Evolutionary conservation across 164 flowering plant species (phyloP), one percentile per base, ranked within the genome.

Genomic region (Tetracentron sinense): DNA sequence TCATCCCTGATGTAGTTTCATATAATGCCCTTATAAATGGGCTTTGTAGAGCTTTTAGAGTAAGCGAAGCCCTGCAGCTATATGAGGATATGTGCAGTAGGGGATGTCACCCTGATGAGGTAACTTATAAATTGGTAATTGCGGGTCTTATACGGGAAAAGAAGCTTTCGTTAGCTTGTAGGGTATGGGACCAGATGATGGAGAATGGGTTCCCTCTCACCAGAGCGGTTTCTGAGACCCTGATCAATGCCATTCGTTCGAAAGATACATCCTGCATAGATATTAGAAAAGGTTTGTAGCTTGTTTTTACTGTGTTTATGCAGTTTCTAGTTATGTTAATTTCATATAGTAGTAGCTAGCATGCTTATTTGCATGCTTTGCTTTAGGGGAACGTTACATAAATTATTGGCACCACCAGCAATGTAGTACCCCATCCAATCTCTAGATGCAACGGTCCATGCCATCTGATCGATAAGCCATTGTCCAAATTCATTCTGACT

Each of bases 131-230:
- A 50, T 71, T 88, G 76, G 76, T 95, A 38, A 85, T 95, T 67
- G 70, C 78, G 64, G 99, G 92, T 35, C 91, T 92, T 27, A 46
- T 92, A 70, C 66, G 61, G 63, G 94, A 84, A 72, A 74, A 79
- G 25, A 83, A 85, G 74, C 69, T 90, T 65, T 64, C 81, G 47
- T 33, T 58, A 56, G 97, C 97, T 70, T 81, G 88, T 78, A 71
- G 46, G 52, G 71, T 92, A 42, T 95, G 99, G 97, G 94, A 92
- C 77, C 78, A 82, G 69, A 95, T 95, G 99, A 90, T 95, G 97
- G 94, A 86, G 68, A 87, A 84, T 69, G 99, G 99, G 7, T 85
- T 84, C 69, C 82, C 91, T 27, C 91, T 95, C 62, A 92, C 92
- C n/a, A 66, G 75, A 61, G 60, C 70, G 58, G 71, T 84, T 67